A percentile compares a stretch with the other conserved stretches of the same genome.
Evolutionary conservation across 2,329 filamentous ascomycete species (phyloP).

Genomic region (Clarireedia hainanense): DNA sequence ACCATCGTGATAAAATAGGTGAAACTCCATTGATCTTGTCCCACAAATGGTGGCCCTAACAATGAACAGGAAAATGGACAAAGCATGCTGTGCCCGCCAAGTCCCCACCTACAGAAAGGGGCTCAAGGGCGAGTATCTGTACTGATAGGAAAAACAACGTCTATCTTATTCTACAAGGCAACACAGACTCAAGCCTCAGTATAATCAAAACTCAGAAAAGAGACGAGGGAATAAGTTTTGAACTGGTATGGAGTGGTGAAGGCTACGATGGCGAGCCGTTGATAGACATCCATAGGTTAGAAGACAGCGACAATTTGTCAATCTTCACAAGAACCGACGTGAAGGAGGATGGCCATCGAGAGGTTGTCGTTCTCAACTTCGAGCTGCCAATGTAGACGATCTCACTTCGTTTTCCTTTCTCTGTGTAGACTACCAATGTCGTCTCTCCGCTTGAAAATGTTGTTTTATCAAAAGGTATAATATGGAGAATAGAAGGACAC

Average conservation of each 20-base stretch:
- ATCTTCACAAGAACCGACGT: constrained; percentile 18
- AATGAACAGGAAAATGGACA: constrained; percentile 15
- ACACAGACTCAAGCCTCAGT: constrained; percentile 18
- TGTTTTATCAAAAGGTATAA: constrained; percentile 96
- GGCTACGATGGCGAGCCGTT: constrained; percentile 24
- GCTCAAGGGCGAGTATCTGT: constrained; percentile 18
- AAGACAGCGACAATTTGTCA: constrained; percentile 16
- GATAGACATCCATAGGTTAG: constrained; percentile 18
- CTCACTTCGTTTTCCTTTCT: neutral
- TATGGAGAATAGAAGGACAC: constrained; percentile 41
- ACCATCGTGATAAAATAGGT: constrained; percentile 16
- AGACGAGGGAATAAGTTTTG: constrained; percentile 8
- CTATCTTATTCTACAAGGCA: constrained; percentile 20
- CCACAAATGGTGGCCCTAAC: neutral
- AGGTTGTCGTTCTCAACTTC: constrained; percentile 21
- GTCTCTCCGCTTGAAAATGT: neutral
- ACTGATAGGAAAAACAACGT: constrained; percentile 14
- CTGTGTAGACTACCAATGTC: neutral
- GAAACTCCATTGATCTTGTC: neutral
- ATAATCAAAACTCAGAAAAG: constrained; percentile 12
- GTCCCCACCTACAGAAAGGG: constrained; percentile 18
- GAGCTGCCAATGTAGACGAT: neutral
- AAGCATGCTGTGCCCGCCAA: constrained; percentile 9
- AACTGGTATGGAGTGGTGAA: constrained; percentile 14
- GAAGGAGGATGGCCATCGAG: constrained; percentile 3